Conservation (phyloP, 2,329 filamentous ascomycete species). For the Trichoderma endophyticum region DNA sequence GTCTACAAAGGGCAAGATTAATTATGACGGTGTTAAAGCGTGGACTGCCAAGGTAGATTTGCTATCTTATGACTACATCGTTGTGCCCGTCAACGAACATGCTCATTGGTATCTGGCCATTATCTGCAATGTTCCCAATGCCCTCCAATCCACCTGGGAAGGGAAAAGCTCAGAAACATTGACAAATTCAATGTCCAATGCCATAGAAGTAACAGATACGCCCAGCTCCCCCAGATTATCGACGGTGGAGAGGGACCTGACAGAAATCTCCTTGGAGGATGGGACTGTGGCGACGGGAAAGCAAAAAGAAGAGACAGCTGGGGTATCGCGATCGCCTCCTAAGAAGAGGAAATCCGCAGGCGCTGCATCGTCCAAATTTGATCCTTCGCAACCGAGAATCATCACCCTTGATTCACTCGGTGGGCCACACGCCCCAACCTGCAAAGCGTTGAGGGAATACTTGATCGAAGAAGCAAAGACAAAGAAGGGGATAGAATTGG, state of each 20-base stretch:
- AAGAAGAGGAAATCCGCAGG: constrained; percentile 22
- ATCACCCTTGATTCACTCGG: constrained; percentile 86
- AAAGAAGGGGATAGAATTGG: constrained; percentile 49
- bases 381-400: constrained; percentile 62
- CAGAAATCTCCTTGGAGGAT: constrained; percentile 27
- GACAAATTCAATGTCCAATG: constrained; percentile 18
- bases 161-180: constrained; percentile 3
- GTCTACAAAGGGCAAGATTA: constrained; percentile 60
- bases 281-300: background rate
- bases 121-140: constrained; percentile 78
- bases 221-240: constrained; percentile 18
- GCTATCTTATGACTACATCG: constrained; percentile 80
- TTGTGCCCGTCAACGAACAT: constrained; percentile 87
- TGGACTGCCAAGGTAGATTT: constrained; percentile 89
- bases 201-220: constrained; percentile 15
- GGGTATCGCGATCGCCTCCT: background rate
- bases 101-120: constrained; percentile 93
- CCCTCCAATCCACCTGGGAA: constrained; percentile 39
- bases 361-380: constrained; percentile 27
- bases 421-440: constrained; percentile 59
- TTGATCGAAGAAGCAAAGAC: constrained; percentile 67
- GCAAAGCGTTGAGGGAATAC: constrained; percentile 71
- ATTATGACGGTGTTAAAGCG: constrained; percentile 78
- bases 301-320: constrained; percentile 2
- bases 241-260: constrained; percentile 23